Evolutionary conservation across 768 basidiomycete species (phyloP).

Genomic region (Leucocoprinus sp.): DNA sequence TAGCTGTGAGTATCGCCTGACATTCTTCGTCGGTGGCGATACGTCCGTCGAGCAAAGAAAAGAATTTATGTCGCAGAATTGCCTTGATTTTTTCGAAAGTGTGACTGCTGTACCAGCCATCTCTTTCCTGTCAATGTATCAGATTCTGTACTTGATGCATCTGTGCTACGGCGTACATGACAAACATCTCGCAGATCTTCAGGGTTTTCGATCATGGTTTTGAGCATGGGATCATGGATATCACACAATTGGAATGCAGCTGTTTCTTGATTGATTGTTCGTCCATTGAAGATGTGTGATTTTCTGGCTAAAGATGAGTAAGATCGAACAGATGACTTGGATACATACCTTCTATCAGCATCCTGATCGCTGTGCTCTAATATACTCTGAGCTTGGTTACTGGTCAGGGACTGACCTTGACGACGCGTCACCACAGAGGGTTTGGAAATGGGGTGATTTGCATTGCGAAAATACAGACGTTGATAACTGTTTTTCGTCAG

Average conservation of each 20-base stretch:
- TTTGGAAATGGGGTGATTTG: slow-evolving; percentile 70
- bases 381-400: slow-evolving; percentile 28
- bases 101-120: slow-evolving; percentile 82
- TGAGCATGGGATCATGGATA: slow-evolving; percentile 78
- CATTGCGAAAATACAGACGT: slow-evolving; percentile 83
- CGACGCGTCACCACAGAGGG: slow-evolving; percentile 69
- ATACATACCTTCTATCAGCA: slow-evolving; percentile 35
- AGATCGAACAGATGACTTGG: background rate
- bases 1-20: slow-evolving; percentile 44
- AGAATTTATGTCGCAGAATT: slow-evolving; percentile 80
- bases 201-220: slow-evolving; percentile 69
- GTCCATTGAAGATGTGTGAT: slow-evolving; percentile 87
- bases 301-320: slow-evolving; percentile 26
- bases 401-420: slow-evolving; percentile 44
- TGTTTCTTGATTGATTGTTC: slow-evolving; percentile 70
- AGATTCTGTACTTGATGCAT: background rate
- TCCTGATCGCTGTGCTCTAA: slow-evolving; percentile 26
- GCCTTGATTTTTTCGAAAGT: slow-evolving; percentile 79
- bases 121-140: slow-evolving; percentile 47
- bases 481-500: slow-evolving; percentile 60
- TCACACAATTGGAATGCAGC: slow-evolving; percentile 95
- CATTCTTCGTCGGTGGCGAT: slow-evolving; percentile 70
- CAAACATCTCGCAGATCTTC: slow-evolving; percentile 63
- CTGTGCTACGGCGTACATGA: slow-evolving; percentile 47
- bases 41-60: slow-evolving; percentile 66